Percentiles rank a stretch among this genome's conserved stretches.
These are phyloP conservation scores for Sarocladiaceae sp. DNA, from an alignment of 2,329 filamentous ascomycete genomes.

Conservation along the genomic window DNA sequence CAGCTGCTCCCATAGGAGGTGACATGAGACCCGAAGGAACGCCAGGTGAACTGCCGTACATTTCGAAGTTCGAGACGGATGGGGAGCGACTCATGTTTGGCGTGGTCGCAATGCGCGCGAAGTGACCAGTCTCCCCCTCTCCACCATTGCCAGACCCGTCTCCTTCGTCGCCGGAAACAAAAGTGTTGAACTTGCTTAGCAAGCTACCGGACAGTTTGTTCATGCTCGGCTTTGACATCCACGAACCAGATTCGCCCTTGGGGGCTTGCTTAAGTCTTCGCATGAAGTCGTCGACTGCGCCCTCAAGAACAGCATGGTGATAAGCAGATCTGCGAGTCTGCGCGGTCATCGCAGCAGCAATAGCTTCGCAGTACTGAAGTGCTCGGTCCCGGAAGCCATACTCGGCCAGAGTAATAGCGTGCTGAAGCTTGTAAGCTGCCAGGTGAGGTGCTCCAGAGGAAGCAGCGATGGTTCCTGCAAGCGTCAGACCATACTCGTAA, in stretches of 20 bases:
- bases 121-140: constrained; percentile 65
- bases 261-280: constrained; percentile 80
- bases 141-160: constrained; percentile 65
- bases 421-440: constrained; percentile 83
- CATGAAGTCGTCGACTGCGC: constrained; percentile 74
- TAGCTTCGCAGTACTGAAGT: constrained; percentile 83
- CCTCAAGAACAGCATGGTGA: constrained; percentile 69
- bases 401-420: constrained; percentile 79
- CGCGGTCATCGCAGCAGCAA: constrained; percentile 66
- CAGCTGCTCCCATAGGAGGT: constrained; percentile 23
- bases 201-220: constrained; percentile 90
- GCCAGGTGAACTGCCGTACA: constrained; percentile 54
- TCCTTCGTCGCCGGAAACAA: constrained; percentile 81
- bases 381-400: constrained; percentile 77
- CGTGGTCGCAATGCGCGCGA: constrained; percentile 71
- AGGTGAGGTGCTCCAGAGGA: constrained; percentile 68
- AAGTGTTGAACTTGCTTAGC: constrained; percentile 92
- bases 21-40: constrained; percentile 24
- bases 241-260: constrained; percentile 72
- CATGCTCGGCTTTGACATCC: constrained; percentile 93
- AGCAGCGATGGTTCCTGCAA: constrained; percentile 52
- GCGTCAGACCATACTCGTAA: constrained; percentile 81
- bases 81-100: constrained; percentile 69
- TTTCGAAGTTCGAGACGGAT: constrained; percentile 64
- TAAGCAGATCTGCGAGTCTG: constrained; percentile 83